Base-by-base conservation (phyloP, 106 monocot genomes). In the Allium sativum region DNA sequence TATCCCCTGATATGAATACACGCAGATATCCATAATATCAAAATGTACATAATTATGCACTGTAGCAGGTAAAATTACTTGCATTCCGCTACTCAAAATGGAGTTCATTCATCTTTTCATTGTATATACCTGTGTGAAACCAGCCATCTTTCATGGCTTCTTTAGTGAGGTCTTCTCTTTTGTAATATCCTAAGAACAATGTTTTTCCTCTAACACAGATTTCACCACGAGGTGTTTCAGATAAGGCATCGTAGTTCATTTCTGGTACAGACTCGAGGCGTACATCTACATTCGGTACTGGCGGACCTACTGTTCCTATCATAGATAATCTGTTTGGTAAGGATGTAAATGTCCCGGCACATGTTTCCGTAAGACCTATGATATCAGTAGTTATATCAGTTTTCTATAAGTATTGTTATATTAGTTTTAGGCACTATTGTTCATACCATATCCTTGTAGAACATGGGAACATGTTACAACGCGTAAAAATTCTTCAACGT, bases 261-360 rank as follows among this genome's bases (percentile, higher is more conserved):
- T 95, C 94, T 66, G 94, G 90, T 59, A 90, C 86, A 46, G 94
- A 94, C 58, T 86, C 94, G 4, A 94, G 77, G 41, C 86, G 78
- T 19, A 84, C 83, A 69, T 94, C 94, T 16, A 89, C 77, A 72
- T 90, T 86, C 63, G 82, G 77, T 21, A 84, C 80, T 7, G 94
- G 94, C 41, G 86, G 89, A 17, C 94, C 94, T 10, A 94, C 94
- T 21, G 94, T 94, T 55, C 94, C 94, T 56, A 90, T 67, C 94
- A 94, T 94, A 16, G 75, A 57, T 13, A 77, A 8, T 10, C 81
- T 73, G 65, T 94, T 78, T 19, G 94, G 86, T 51, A 94, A 59
- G 14, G 86, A 86, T 9, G 84, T 79, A 81, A 94, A 90, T 54
- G 94, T 88, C 12, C 89, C 94, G 1, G 83, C 94, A 68, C 90